These are phyloP conservation scores for Martiniozyma abietophila DNA, from an alignment of 805 yeast species.

Conservation along the genomic window DNA sequence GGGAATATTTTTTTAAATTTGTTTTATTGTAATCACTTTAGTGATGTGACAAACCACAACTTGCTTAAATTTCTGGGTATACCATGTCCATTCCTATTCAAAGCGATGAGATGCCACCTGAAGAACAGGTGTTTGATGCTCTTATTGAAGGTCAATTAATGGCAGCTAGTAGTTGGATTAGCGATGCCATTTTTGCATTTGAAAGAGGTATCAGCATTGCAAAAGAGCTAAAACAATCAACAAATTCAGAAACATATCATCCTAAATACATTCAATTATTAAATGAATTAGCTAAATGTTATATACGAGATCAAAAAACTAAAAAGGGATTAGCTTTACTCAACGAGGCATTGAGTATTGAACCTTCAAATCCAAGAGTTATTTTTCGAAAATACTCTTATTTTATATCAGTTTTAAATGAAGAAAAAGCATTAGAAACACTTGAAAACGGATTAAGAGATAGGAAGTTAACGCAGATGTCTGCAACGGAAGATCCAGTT, in stretches of 20 bases:
- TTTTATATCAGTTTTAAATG: conserved; percentile 6
- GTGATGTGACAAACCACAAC: no score
- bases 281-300: conserved; percentile 4
- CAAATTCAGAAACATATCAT: not conserved
- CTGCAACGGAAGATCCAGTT: conserved; percentile 2
- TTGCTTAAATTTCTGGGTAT: no score
- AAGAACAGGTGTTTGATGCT: conserved; percentile 5
- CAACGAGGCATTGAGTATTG: conserved; percentile 3
- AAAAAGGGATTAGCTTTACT: not conserved
- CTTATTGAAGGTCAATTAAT: conserved; percentile 5
- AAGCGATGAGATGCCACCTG: not conserved
- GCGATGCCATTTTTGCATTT: conserved; percentile 5
- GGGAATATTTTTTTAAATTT: no score
- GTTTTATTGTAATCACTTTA: no score
- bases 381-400: conserved; percentile 4
- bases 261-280: conserved; percentile 3
- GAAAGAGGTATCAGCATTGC: conserved; percentile 3
- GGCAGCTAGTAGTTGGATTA: conserved; percentile 6
- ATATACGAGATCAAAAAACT: not conserved
- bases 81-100: no score
- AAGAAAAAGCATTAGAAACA: conserved; percentile 8
- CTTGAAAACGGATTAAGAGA: conserved; percentile 1
- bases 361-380: conserved; percentile 6
- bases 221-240: not conserved
- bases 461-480: no score